phyloP scores from a whole-genome alignment of 2,329 filamentous ascomycete genomes.

The Geoglossum cookeanum region DNA sequence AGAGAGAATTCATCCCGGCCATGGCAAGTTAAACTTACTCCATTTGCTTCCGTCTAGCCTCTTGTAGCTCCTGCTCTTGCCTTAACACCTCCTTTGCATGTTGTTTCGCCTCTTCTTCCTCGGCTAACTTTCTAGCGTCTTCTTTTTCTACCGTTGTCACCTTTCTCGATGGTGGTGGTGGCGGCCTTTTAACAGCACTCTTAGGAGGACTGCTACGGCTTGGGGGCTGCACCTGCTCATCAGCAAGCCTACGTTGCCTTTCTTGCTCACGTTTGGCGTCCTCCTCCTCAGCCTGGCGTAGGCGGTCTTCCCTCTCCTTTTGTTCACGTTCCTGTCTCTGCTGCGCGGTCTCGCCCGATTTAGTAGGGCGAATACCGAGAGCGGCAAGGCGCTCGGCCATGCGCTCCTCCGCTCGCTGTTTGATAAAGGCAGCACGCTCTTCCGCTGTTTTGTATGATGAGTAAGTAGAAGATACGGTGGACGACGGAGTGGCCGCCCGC shows the following conservation, averaged over 20 bases:
- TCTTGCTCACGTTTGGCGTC: slow-evolving; percentile 77
- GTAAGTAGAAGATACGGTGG: slow-evolving; percentile 44
- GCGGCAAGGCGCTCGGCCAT: slow-evolving; percentile 94
- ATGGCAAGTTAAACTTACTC: slow-evolving; percentile 46
- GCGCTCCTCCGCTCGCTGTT: slow-evolving; percentile 87
- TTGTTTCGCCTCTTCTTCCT: slow-evolving; percentile 38
- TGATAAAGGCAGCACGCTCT: slow-evolving; percentile 87
- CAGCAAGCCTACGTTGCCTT: slow-evolving; percentile 61
- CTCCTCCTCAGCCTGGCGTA: slow-evolving; percentile 83
- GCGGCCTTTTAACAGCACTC: slow-evolving; percentile 40
- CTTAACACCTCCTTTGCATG: slow-evolving; percentile 32
- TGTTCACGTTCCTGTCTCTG: slow-evolving; percentile 80
- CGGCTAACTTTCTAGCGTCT: slow-evolving; percentile 35
- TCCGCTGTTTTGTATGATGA: slow-evolving; percentile 77
- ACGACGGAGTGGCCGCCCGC: slow-evolving; percentile 27
- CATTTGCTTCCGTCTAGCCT: slow-evolving; percentile 51
- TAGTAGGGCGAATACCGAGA: slow-evolving; percentile 69
- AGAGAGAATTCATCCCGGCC: slow-evolving; percentile 5
- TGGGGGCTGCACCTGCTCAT: slow-evolving; percentile 50
- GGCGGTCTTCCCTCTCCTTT: slow-evolving; percentile 68
- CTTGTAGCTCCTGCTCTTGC: slow-evolving; percentile 58
- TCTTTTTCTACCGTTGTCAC: slow-evolving; percentile 27
- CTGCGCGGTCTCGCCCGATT: slow-evolving; percentile 59
- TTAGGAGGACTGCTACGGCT: slow-evolving; percentile 27
- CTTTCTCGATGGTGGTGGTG: slow-evolving; percentile 61